A percentile compares a stretch with the other conserved stretches of the same genome.
Evolutionary conservation across 1,139 yeast genomes (phyloP).

Genomic region (Yarrowia galli): DNA sequence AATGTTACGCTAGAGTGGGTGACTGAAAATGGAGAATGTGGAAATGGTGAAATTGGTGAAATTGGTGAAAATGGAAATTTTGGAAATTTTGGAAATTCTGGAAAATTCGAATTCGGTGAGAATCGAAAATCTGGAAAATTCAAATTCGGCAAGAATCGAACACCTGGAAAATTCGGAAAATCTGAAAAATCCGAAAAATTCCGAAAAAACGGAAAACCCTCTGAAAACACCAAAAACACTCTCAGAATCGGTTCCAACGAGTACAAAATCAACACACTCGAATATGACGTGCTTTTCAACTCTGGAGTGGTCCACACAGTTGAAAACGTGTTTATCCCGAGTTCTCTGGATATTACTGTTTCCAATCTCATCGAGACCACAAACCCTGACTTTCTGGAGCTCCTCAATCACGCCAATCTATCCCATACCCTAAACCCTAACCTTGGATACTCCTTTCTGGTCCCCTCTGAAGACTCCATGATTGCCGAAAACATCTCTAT

Average conservation of each 20-base stretch:
- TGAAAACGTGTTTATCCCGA: conserved; percentile 64
- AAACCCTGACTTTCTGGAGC: conserved; percentile 56
- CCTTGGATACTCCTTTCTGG: conserved; percentile 66
- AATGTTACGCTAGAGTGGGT: conserved; percentile 46
- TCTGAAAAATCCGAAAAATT: too few species aligned
- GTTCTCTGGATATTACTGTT: conserved; percentile 61
- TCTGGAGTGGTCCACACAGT: conserved; percentile 88
- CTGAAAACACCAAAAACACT: too few species aligned
- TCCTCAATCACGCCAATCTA: conserved; percentile 55
- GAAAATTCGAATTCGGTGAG: too few species aligned
- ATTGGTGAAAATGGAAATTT: too few species aligned
- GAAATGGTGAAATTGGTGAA: too few species aligned
- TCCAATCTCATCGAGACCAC: conserved; percentile 63
- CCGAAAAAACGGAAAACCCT: too few species aligned
- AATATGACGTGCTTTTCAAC: conserved; percentile 74
- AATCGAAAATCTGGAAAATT: too few species aligned
- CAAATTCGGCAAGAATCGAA: too few species aligned
- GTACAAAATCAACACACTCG: conserved; percentile 47
- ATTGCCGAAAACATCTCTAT: conserved; percentile 60
- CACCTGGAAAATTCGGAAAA: too few species aligned
- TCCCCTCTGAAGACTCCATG: conserved; percentile 72
- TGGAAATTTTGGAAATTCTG: too few species aligned
- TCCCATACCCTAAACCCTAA: conserved; percentile 49
- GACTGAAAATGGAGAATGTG: too few species aligned
- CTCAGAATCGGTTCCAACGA: neutral